Conservation (phyloP, 805 yeast genomes). For the Kluyveromyces dobzhanskii region DNA sequence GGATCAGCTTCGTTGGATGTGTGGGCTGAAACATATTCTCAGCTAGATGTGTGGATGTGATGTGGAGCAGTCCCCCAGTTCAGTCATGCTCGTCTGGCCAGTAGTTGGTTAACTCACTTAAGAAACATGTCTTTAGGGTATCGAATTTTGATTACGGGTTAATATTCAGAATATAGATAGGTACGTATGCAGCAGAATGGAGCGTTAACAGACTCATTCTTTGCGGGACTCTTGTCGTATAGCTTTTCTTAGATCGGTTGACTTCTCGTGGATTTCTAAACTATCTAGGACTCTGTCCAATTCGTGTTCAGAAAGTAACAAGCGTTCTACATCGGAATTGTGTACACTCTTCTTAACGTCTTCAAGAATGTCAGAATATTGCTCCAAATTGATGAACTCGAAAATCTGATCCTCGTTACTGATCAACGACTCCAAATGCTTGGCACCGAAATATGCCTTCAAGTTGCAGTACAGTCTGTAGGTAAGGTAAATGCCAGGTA, state of each 20-base stretch:
- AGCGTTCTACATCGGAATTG: conserved; percentile 19
- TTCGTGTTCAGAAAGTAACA: conserved; percentile 38
- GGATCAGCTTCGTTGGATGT: too few relatives aligned
- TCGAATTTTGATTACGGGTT: too few relatives aligned
- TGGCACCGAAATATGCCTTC: conserved; percentile 68
- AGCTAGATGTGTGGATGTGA: too few relatives aligned
- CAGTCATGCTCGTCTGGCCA: too few relatives aligned
- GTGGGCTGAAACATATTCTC: too few relatives aligned
- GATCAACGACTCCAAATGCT: conserved; percentile 54
- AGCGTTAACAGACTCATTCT: too few relatives aligned
- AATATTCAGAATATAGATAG: too few relatives aligned
- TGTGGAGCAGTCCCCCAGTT: too few relatives aligned
- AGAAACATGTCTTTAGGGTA: too few relatives aligned
- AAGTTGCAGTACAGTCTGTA: conserved; percentile 80
- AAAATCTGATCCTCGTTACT: conserved; percentile 34
- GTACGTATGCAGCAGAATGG: too few relatives aligned
- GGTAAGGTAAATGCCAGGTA: conserved; percentile 81
- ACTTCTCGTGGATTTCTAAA: conserved; percentile 38
- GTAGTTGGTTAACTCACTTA: too few relatives aligned
- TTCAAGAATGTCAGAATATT: conserved; percentile 20
- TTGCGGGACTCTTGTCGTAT: conserved; percentile 39
- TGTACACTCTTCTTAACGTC: background rate
- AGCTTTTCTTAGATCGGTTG: conserved; percentile 41
- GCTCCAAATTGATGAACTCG: conserved; percentile 27
- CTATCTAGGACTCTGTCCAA: conserved; percentile 38